Percentiles rank a stretch among this genome's conserved stretches.
Evolutionary conservation across 2,329 filamentous ascomycete species (phyloP).

Genomic region (Zasmidium angulare): DNA sequence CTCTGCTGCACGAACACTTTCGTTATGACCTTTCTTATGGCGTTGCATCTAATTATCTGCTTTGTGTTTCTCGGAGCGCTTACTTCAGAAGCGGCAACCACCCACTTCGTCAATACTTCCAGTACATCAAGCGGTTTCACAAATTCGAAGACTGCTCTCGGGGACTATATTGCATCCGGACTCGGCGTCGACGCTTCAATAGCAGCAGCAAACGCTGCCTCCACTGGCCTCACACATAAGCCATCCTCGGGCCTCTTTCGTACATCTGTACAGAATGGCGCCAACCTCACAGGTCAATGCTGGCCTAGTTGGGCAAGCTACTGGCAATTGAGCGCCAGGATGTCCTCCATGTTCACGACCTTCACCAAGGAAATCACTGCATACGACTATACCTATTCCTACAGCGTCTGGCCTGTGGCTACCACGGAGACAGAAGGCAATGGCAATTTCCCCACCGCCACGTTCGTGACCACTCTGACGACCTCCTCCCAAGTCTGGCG

Average conservation of each 20-base stretch:
- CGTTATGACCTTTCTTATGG: too few species aligned
- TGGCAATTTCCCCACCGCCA: constrained; percentile 8
- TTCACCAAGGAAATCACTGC: not conserved
- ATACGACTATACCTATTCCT: not conserved
- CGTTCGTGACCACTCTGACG: not conserved
- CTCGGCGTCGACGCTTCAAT: not conserved
- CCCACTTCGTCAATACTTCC: too few species aligned
- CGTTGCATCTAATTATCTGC: too few species aligned
- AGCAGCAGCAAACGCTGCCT: not conserved
- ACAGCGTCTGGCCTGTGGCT: not conserved
- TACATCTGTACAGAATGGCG: not conserved
- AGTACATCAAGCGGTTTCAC: not conserved
- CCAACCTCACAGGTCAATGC: constrained; percentile 3
- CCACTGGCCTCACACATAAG: not conserved
- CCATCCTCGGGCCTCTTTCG: not conserved
- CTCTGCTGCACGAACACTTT: not conserved
- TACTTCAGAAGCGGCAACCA: too few species aligned
- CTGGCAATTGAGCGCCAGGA: constrained; percentile 1
- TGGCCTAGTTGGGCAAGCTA: not conserved
- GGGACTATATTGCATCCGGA: constrained; percentile 1
- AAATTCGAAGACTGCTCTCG: not conserved
- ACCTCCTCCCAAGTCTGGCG: not conserved
- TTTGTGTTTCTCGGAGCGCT: too few species aligned
- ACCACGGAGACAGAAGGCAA: constrained; percentile 1
- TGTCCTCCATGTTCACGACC: not conserved